Evolutionary conservation across 108 stramenopile species (phyloP), one percentile per base, ranked within the genome.

Genomic region (Discostella stelligeroides): DNA sequence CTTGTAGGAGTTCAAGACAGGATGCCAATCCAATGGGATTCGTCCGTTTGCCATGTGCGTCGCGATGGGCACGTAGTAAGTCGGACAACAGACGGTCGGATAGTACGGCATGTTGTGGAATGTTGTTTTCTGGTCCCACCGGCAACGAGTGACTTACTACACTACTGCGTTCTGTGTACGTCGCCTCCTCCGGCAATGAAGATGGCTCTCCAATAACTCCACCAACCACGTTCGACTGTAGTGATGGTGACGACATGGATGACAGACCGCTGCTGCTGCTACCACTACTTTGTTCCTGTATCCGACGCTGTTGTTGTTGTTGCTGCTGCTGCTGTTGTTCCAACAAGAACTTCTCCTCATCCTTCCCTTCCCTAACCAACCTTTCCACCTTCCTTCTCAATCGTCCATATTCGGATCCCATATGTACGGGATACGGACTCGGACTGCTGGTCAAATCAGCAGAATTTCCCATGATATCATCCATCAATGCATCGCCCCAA

Each of bases 391-490:
- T 64, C 15, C 87, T 70, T 66, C 68, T 77, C 29, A 85, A 88
- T 58, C 79, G 70, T 6, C 70, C 63, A 48, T 85, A 77, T 45
- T 76, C 51, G 39, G 84, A 58, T 34, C 90, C 93, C 72, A 90
- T 75, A 69, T 84, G 88, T 11, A 73, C 39, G 6, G 93, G 93
- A 68, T 75, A 79, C 24, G 90, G 90, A 49, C 83, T 89, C 12
- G 86, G 85, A 57, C 59, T 73, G 47, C 81, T 86, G 29, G 92
- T 88, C 65, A 89, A 78, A 64, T 86, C 63, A 0, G 78, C 25
- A 10, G 89, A 85, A 60, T 90, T 90, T 4, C 89, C 90, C 79
- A 94, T 84, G 14, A 94, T 57, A 77, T 90, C 87, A 66, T 94
- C 93, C 38, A 94, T 25, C 2, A 90, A 25, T 17, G 90, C 93